Percentiles rank a stretch among this genome's conserved stretches.
Conservation (phyloP, 345 rosid species). For the Bruguiera gymnorhiza region DNA sequence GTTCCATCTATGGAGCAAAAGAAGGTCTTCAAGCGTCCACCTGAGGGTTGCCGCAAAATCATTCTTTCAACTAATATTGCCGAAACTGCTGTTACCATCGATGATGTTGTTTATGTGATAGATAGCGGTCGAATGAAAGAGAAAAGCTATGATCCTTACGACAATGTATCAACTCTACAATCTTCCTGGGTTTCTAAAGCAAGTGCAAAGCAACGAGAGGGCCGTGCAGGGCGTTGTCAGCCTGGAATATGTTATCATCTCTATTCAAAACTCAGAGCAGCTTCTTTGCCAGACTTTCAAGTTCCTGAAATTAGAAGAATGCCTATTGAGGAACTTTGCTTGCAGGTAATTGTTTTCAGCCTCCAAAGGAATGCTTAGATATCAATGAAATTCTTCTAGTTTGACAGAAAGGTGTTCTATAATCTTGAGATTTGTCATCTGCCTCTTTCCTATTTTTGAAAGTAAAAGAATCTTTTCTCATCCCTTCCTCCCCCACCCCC, state of each 20-base stretch:
- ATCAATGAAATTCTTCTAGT: too few species aligned
- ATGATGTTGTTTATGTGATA: slow-evolving; percentile 93
- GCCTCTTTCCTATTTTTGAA: too few species aligned
- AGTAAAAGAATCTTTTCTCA: too few species aligned
- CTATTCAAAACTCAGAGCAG: slow-evolving; percentile 71
- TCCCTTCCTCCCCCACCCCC: too few species aligned
- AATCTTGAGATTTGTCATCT: too few species aligned
- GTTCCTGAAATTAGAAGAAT: slow-evolving; percentile 90
- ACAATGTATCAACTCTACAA: slow-evolving; percentile 85
- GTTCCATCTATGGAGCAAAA: slow-evolving; percentile 82
- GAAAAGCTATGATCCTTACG: slow-evolving; percentile 90
- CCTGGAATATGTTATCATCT: slow-evolving; percentile 96
- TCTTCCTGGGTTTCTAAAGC: slow-evolving; percentile 94
- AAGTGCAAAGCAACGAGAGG: slow-evolving; percentile 91
- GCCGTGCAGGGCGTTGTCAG: slow-evolving; percentile 94
- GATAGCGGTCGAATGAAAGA: slow-evolving; percentile 97
- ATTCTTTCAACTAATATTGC: slow-evolving; percentile 90
- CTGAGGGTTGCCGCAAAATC: slow-evolving; percentile 81
- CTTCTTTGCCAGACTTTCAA: slow-evolving; percentile 75
- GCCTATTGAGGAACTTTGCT: slow-evolving; percentile 92
- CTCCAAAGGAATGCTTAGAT: too few species aligned
- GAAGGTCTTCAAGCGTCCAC: slow-evolving; percentile 71
- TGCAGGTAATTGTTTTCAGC: slow-evolving; percentile 49
- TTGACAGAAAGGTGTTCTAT: too few species aligned
- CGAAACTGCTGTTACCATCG: slow-evolving; percentile 86